These are phyloP conservation scores for Craspedostauros australis DNA, from an alignment of 108 stramenopile genomes.

Conservation along the genomic window DNA sequence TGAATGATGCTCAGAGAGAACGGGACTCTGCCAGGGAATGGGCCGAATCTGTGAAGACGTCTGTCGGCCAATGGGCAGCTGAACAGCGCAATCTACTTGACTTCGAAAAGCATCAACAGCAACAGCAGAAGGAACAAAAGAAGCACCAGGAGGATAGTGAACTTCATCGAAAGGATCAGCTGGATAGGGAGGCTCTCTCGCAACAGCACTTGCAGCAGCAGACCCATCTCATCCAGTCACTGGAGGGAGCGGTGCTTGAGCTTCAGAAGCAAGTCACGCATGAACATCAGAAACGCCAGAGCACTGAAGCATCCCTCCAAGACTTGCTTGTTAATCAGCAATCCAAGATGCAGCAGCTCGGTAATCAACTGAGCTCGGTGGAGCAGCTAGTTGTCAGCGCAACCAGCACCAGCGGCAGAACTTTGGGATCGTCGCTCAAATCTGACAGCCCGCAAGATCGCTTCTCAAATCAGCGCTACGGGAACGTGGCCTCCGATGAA, in stretches of 20 bases:
- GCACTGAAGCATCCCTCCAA: conserved; percentile 13
- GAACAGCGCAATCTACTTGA: conserved; percentile 28
- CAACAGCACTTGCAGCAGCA: conserved; percentile 7
- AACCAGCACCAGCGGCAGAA: too few relatives aligned
- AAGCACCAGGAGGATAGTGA: too few relatives aligned
- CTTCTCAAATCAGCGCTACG: too few relatives aligned
- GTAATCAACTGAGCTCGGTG: conserved; percentile 8
- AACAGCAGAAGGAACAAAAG: neutral
- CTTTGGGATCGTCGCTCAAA: too few relatives aligned
- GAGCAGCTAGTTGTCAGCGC: conserved; percentile 7
- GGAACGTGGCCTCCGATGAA: too few relatives aligned
- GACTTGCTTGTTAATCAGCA: conserved; percentile 19
- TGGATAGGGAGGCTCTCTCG: too few relatives aligned
- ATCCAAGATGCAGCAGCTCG: conserved; percentile 9
- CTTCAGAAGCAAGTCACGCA: conserved; percentile 16
- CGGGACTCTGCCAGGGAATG: conserved; percentile 33
- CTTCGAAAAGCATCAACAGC: neutral
- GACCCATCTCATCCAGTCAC: conserved; percentile 1
- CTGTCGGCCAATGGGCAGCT: conserved; percentile 35
- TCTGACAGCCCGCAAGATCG: too few relatives aligned
- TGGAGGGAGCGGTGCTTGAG: conserved; percentile 18
- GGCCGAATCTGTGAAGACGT: conserved; percentile 28
- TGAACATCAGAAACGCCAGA: neutral
- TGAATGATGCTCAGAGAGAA: conserved; percentile 32
- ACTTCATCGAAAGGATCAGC: too few relatives aligned